Evolutionary conservation across 2,329 filamentous ascomycete genomes (phyloP).

Genomic region (Fusarium annulatum): DNA sequence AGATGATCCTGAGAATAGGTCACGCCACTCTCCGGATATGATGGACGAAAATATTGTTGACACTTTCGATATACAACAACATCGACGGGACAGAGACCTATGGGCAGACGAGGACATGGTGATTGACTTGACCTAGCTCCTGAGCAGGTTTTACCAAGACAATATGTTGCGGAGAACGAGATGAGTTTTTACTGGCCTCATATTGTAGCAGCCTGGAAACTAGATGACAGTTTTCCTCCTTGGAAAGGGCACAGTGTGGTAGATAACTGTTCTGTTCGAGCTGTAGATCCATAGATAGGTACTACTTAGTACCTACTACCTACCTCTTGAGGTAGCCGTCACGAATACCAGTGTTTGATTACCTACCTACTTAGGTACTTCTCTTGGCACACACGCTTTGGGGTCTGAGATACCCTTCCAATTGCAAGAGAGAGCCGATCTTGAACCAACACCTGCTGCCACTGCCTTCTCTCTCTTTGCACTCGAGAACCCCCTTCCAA

Average conservation of each 20-base stretch:
- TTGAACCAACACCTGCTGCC: background rate
- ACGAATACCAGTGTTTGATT: slow-evolving; percentile 7
- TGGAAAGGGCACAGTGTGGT: slow-evolving; percentile 5
- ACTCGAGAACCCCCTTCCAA: background rate
- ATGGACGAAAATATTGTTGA: slow-evolving; percentile 36
- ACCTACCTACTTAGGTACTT: background rate
- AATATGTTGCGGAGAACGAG: background rate
- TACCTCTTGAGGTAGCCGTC: slow-evolving; percentile 4
- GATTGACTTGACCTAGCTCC: slow-evolving; percentile 38
- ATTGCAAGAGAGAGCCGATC: background rate
- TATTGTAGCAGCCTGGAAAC: background rate
- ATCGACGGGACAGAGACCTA: background rate
- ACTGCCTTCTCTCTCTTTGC: background rate
- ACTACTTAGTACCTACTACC: background rate
- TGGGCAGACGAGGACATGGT: slow-evolving; percentile 17
- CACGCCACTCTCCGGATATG: slow-evolving; percentile 37
- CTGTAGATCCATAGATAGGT: background rate
- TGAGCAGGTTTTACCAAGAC: background rate
- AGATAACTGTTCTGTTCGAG: slow-evolving; percentile 1
- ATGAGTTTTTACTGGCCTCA: background rate
- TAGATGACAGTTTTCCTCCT: background rate
- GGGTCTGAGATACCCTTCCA: background rate
- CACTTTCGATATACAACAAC: background rate
- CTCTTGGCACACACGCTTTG: background rate
- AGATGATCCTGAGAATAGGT: slow-evolving; percentile 8